Conservation (phyloP, 2,329 filamentous ascomycete species). For the Ceratocystis cacaofunesta region DNA sequence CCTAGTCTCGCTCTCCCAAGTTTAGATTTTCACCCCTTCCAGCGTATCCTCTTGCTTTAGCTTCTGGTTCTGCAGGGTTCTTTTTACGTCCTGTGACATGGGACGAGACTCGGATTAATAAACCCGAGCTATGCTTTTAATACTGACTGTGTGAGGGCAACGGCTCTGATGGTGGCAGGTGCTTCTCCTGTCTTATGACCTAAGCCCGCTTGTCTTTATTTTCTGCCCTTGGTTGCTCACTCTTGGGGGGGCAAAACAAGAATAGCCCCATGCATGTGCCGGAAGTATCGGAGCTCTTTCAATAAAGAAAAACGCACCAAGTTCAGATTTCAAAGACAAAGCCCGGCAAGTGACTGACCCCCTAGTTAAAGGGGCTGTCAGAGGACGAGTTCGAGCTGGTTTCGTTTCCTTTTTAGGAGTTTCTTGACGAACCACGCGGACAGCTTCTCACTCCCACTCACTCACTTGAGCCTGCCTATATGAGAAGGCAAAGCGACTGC, state of each 20-base stretch:
- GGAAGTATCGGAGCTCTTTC: background rate
- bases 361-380: constrained; percentile 6
- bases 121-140: constrained; percentile 9
- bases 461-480: too few species aligned
- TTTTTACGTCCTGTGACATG: constrained; percentile 4
- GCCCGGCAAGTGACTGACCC: background rate
- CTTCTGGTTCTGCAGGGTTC: background rate
- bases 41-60: background rate
- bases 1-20: background rate
- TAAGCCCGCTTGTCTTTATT: background rate
- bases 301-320: background rate
- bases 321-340: background rate
- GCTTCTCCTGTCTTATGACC: background rate
- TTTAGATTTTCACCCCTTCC: background rate
- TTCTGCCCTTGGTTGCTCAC: background rate
- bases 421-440: background rate
- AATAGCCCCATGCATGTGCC: background rate
- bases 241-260: background rate
- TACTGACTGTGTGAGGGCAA: background rate
- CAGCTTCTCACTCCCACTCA: background rate
- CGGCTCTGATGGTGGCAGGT: background rate
- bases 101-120: constrained; percentile 9
- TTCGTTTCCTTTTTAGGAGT: background rate
- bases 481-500: background rate
- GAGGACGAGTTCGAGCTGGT: background rate